phyloP scores from a whole-genome alignment of 2,329 filamentous ascomycete species.

The Claviceps monticola region DNA sequence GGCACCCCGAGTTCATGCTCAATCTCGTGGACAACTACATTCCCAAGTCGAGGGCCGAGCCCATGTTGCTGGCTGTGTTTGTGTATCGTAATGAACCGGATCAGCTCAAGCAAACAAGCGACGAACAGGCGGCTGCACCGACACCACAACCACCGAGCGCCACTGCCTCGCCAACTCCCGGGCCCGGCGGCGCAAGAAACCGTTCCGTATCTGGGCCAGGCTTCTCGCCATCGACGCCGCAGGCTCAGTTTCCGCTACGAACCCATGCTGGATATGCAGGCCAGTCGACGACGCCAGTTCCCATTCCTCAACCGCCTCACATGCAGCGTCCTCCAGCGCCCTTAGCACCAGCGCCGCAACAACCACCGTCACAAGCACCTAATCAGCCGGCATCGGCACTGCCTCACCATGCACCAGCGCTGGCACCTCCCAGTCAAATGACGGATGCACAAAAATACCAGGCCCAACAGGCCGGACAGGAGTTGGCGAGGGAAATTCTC shows the following conservation, averaged over 20 bases:
- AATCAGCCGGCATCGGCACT: slow-evolving; percentile 4
- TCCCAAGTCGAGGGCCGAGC: slow-evolving; percentile 55
- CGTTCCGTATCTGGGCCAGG: slow-evolving; percentile 35
- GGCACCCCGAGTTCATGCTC: slow-evolving; percentile 73
- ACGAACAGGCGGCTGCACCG: slow-evolving; percentile 6
- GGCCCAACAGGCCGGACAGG: slow-evolving; percentile 38
- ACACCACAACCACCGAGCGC: slow-evolving; percentile 8
- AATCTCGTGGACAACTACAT: slow-evolving; percentile 77
- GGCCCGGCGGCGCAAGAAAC: slow-evolving; percentile 25
- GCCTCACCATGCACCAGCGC: neutral
- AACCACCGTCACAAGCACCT: neutral
- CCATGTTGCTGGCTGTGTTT: slow-evolving; percentile 71
- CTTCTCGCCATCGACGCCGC: slow-evolving; percentile 40
- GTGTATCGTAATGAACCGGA: slow-evolving; percentile 56
- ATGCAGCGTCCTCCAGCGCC: slow-evolving; percentile 8
- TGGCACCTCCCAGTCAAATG: slow-evolving; percentile 8
- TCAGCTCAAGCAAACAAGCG: slow-evolving; percentile 17
- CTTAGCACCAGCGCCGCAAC: neutral
- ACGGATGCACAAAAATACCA: slow-evolving; percentile 23
- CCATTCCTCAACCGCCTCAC: slow-evolving; percentile 21
- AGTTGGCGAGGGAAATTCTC: slow-evolving; percentile 47
- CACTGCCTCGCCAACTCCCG: slow-evolving; percentile 20
- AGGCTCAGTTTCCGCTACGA: slow-evolving; percentile 18
- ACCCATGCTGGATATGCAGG: slow-evolving; percentile 16
- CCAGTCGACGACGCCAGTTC: slow-evolving; percentile 22